Percentiles rank a stretch among this genome's conserved stretches.
Evolutionary conservation across 2,329 filamentous ascomycete species (phyloP).

Genomic region (Xylaria hypoxylon): DNA sequence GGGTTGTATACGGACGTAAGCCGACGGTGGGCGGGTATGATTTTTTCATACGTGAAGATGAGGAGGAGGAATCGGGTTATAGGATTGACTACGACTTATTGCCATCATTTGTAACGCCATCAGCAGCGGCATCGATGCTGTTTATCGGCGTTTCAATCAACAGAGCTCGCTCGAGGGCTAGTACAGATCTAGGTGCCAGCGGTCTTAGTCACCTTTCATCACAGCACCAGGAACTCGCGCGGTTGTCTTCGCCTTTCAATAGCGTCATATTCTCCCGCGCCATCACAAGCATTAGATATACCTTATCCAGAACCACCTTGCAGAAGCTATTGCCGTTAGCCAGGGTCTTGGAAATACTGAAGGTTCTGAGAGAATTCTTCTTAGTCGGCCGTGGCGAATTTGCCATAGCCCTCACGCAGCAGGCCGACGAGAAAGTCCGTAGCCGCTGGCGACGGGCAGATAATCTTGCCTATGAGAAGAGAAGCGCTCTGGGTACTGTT

Average conservation of each 20-base stretch:
- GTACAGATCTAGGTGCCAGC: slow-evolving; percentile 57
- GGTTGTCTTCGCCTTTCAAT: slow-evolving; percentile 79
- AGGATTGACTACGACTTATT: slow-evolving; percentile 69
- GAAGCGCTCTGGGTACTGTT: slow-evolving; percentile 70
- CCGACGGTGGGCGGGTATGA: slow-evolving; percentile 83
- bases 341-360: slow-evolving; percentile 80
- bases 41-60: slow-evolving; percentile 79
- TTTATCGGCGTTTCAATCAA: slow-evolving; percentile 93
- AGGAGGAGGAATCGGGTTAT: slow-evolving; percentile 66
- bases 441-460: slow-evolving; percentile 76
- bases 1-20: slow-evolving; percentile 88
- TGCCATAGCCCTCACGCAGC: slow-evolving; percentile 83
- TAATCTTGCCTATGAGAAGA: slow-evolving; percentile 67
- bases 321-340: slow-evolving; percentile 83
- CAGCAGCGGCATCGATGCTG: slow-evolving; percentile 83
- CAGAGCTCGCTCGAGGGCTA: slow-evolving; percentile 74
- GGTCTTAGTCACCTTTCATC: slow-evolving; percentile 72
- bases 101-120: slow-evolving; percentile 80
- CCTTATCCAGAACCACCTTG: slow-evolving; percentile 84
- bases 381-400: slow-evolving; percentile 91
- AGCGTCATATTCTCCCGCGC: slow-evolving; percentile 75
- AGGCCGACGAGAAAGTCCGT: slow-evolving; percentile 84
- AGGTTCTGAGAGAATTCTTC: slow-evolving; percentile 86
- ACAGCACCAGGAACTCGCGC: slow-evolving; percentile 76
- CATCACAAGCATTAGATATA: slow-evolving; percentile 80